phyloP scores from a whole-genome alignment of 495 filamentous ascomycete genomes.

The Penicillium flavigenum region DNA sequence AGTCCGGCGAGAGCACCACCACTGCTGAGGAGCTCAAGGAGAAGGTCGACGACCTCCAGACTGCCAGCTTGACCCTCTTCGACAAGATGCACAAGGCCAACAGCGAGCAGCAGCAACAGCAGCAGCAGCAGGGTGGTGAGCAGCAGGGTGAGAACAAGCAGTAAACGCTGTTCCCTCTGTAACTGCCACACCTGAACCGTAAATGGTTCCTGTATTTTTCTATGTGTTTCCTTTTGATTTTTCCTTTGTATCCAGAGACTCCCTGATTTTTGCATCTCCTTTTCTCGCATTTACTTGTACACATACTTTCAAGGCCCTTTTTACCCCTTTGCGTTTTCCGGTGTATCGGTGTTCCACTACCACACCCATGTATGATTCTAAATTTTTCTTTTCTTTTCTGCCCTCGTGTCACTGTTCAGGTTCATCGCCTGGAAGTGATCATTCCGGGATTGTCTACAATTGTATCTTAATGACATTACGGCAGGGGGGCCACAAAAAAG shows the following conservation, averaged over 20 bases:
- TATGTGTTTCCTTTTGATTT: conserved; percentile 21
- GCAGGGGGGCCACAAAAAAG: conserved; percentile 43
- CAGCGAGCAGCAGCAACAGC: conserved; percentile 59
- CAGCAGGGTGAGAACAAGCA: conserved; percentile 79
- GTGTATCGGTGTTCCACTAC: conserved; percentile 44
- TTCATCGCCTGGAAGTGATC: conserved; percentile 16
- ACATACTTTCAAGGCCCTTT: conserved; percentile 38
- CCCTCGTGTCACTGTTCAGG: conserved; percentile 35
- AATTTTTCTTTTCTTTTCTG: conserved; percentile 32
- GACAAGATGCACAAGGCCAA: conserved; percentile 99
- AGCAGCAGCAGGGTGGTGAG: conserved; percentile 55
- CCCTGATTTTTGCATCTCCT: conserved; percentile 27
- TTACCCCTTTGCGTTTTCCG: conserved; percentile 31
- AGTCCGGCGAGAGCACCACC: conserved; percentile 81
- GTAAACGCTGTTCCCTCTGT: conserved; percentile 42
- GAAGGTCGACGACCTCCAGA: conserved; percentile 97
- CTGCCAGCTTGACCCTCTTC: conserved; percentile 91
- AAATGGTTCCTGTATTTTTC: conserved; percentile 32
- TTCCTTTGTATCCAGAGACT: conserved; percentile 29
- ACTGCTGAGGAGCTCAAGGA: conserved; percentile 92
- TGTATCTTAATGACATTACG: conserved; percentile 53
- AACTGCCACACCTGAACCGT: conserved; percentile 5
- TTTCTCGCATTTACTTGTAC: conserved; percentile 43
- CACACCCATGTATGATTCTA: conserved; percentile 30
- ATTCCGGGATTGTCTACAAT: conserved; percentile 39